A percentile compares a stretch with the other conserved stretches of the same genome.
phyloP scores from a whole-genome alignment of 345 rosid species.

The Gossypium longicalyx region DNA sequence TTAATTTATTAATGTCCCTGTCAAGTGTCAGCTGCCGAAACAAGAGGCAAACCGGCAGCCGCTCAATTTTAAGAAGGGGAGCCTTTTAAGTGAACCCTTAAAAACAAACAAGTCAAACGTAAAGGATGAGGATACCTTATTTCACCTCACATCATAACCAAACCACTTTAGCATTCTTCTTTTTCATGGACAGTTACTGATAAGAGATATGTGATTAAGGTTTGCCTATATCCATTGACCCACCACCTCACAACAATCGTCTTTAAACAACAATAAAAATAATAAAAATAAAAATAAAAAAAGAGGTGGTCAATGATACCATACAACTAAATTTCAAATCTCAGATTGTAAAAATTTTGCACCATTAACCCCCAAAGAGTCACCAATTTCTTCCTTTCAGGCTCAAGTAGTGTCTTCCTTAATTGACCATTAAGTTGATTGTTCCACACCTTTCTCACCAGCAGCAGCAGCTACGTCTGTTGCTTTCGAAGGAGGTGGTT shows the following conservation, averaged over 20 bases:
- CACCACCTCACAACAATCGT: background rate
- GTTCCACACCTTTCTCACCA: slow-evolving; percentile 19
- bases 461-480: slow-evolving; percentile 12
- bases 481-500: slow-evolving; percentile 38
- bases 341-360: background rate
- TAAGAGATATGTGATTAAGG: background rate
- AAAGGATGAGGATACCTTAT: no score
- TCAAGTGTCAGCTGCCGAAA: background rate
- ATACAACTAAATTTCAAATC: slow-evolving; percentile 7
- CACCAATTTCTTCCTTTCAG: slow-evolving; percentile 9
- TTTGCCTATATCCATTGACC: background rate
- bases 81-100: background rate
- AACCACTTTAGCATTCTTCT: background rate
- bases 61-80: background rate
- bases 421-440: slow-evolving; percentile 15
- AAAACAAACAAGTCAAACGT: background rate
- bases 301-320: background rate
- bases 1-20: background rate
- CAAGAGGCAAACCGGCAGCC: background rate
- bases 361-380: background rate
- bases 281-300: accelerated
- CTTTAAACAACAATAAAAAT: slow-evolving; percentile 8
- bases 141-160: background rate
- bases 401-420: slow-evolving; percentile 16
- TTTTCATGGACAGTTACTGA: background rate